Conservation (phyloP, 2,329 filamentous ascomycete genomes). For the Pseudogymnoascus sp. region DNA sequence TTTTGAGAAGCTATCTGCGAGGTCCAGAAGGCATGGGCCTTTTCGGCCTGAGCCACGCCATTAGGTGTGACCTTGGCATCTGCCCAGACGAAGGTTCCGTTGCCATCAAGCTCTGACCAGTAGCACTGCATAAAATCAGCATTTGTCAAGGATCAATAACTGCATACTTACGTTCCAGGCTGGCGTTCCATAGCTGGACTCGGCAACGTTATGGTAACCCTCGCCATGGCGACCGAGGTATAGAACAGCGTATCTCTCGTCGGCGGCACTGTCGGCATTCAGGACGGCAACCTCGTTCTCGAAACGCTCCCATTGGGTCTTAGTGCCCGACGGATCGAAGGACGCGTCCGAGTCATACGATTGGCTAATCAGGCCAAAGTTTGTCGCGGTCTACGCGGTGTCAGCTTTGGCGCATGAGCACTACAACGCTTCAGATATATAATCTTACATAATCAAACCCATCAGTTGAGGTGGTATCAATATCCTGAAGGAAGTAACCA, state of each 20-base stretch:
- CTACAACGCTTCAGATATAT: neutral
- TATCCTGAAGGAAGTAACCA: conserved; percentile 60
- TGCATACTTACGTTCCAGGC: conserved; percentile 54
- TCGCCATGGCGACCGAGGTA: conserved; percentile 66
- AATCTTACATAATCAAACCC: conserved; percentile 57
- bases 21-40: conserved; percentile 54
- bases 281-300: conserved; percentile 48
- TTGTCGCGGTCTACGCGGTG: conserved; percentile 43
- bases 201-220: conserved; percentile 57
- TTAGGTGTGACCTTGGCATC: conserved; percentile 54
- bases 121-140: conserved; percentile 42
- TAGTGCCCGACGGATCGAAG: conserved; percentile 32
- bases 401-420: neutral
- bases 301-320: conserved; percentile 61
- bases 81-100: conserved; percentile 54
- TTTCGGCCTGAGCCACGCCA: conserved; percentile 50
- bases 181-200: conserved; percentile 59
- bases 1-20: conserved; percentile 43
- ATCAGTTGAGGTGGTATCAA: conserved; percentile 44
- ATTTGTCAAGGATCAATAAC: neutral
- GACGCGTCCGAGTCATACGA: conserved; percentile 49
- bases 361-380: conserved; percentile 60
- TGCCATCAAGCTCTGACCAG: conserved; percentile 58
- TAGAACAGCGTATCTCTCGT: conserved; percentile 56
- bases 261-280: conserved; percentile 39